Base-by-base conservation (phyloP, 2,329 filamentous ascomycete genomes). In the Monosporascus sp. region DNA sequence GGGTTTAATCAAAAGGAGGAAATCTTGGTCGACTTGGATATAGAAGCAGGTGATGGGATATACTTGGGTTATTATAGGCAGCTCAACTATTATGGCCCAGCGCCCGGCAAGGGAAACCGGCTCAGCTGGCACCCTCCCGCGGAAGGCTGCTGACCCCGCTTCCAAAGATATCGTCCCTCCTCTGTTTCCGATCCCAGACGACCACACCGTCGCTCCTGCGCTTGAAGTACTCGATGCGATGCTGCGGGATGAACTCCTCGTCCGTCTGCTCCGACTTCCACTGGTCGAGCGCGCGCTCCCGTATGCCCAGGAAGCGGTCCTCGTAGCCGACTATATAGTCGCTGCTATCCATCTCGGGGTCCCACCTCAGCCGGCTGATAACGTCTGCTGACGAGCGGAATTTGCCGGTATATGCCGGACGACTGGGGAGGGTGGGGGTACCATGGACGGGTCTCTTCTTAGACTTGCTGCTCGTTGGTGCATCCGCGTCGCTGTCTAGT, bases 231-330 rank as follows among this genome's bases (percentile, higher is more conserved):
- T 83, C 63, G 56, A 86, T 82, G 17, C 83, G 73, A 61, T 85
- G 82, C 66, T 85, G 80, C 6, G 83, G 83, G 52, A 87, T 85
- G 60, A 84, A 87, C 65, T 86, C 83, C 54, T 85, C 81, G 57
- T 85, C 78, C 35, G 82, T 84, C 66, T 81, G 77, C 60, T 85
- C 82, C 17, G 70, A 72, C 70, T 81, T 83, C 83, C 83, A 86
- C 31, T 72, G 68, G 49, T 76, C 76, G 5, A 85, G 66, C 2
- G 73, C 63, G 57, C 77, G 78, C 65, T 85, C 82, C 58, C 72
- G 74, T 2, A 75, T 71, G 1, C 80, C 81, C 4, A 73, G 55
- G 60, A 85, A 85, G 17, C 83, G 73, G 63, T 86, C 83, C 59
- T 82, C 77, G 58, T 85, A 86, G 1, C 81, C 82, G 48, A 86